Conservation (phyloP, 1,284 basidiomycete genomes). For the Vanrija pseudolonga region DNA sequence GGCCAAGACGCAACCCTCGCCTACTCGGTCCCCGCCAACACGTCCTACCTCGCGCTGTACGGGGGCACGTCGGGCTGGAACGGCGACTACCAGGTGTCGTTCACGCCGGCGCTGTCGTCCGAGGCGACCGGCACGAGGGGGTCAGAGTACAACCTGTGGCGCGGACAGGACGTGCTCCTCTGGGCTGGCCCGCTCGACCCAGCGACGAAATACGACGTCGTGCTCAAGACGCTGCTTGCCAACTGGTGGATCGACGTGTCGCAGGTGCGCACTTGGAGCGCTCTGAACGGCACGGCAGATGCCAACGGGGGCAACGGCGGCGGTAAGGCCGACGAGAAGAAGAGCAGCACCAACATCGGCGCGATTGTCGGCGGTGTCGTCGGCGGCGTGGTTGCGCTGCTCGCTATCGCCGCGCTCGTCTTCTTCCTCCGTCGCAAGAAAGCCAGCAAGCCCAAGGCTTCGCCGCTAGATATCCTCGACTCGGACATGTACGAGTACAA, state of each 20-base stretch:
- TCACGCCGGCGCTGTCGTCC: background rate
- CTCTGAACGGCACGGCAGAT: background rate
- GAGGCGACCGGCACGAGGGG: background rate
- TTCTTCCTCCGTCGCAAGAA: background rate
- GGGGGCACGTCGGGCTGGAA: background rate
- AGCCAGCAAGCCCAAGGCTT: background rate
- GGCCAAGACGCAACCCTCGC: background rate
- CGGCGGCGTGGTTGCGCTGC: background rate
- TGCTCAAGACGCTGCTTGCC: background rate
- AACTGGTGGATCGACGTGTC: slow-evolving; percentile 2
- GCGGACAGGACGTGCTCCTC: background rate
- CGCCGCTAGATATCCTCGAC: background rate
- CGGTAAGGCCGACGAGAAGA: background rate
- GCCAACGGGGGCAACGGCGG: background rate
- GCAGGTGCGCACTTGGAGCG: background rate
- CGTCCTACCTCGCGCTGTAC: background rate
- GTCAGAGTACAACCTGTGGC: background rate
- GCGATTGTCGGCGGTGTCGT: background rate
- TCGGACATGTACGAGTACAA: background rate
- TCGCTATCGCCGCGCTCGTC: background rate
- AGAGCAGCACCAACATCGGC: background rate
- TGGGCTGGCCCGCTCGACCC: slow-evolving; percentile 1
- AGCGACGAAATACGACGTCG: background rate
- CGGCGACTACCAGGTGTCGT: background rate
- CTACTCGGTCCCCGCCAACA: background rate